Percentiles rank a stretch among this genome's conserved stretches.
These are phyloP conservation scores for Clarireedia paspali DNA, from an alignment of 2,329 filamentous ascomycete species.

Conservation along the genomic window DNA sequence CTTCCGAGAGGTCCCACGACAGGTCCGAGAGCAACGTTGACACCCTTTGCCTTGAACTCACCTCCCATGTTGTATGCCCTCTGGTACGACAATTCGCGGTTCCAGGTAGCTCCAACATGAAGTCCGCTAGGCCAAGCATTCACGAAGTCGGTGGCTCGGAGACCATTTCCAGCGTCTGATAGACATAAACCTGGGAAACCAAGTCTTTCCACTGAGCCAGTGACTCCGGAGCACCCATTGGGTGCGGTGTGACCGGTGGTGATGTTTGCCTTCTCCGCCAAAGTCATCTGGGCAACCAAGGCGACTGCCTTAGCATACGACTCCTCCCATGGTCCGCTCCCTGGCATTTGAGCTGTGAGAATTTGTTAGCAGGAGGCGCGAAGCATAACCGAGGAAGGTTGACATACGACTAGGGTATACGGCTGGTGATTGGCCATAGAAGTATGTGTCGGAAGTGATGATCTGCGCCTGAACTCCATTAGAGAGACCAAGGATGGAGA, in stretches of 20 bases:
- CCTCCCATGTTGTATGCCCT: constrained; percentile 63
- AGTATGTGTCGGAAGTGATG: constrained; percentile 28
- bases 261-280: constrained; percentile 26
- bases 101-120: constrained; percentile 40
- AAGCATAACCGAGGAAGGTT: background rate
- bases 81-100: constrained; percentile 55
- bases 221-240: constrained; percentile 25
- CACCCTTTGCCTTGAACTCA: constrained; percentile 65
- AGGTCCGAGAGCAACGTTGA: constrained; percentile 61
- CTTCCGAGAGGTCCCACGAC: constrained; percentile 61
- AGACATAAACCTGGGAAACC: constrained; percentile 55
- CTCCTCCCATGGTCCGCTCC: constrained; percentile 44
- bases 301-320: constrained; percentile 62
- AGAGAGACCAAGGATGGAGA: background rate
- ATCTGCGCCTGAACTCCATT: constrained; percentile 5
- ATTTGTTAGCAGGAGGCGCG: background rate
- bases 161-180: constrained; percentile 61
- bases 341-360: constrained; percentile 25
- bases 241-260: constrained; percentile 45
- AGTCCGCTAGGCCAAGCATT: constrained; percentile 21
- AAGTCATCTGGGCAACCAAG: constrained; percentile 48
- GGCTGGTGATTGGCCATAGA: constrained; percentile 33
- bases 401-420: constrained; percentile 31
- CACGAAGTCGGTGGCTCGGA: constrained; percentile 52
- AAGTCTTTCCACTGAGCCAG: constrained; percentile 45